A percentile compares a stretch with the other conserved stretches of the same genome.
phyloP scores from a whole-genome alignment of 805 yeast species.

The Allodekkera sacchari region DNA sequence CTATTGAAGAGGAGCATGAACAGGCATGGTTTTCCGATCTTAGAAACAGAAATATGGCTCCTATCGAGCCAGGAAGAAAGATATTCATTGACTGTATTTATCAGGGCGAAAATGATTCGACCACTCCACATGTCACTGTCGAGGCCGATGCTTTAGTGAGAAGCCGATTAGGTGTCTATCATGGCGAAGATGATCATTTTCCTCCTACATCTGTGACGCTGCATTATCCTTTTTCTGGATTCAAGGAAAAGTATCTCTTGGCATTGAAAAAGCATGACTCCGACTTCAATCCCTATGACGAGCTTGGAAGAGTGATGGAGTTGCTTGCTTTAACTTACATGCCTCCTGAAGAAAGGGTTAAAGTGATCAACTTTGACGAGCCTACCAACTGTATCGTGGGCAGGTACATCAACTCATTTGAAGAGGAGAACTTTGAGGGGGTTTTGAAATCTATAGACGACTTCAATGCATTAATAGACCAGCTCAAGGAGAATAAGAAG shows the following conservation, averaged over 20 bases:
- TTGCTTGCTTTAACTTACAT: slow-evolving; percentile 30
- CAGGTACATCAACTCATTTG: slow-evolving; percentile 27
- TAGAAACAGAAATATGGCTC: slow-evolving; percentile 6
- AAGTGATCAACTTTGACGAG: slow-evolving; percentile 26
- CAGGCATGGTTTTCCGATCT: slow-evolving; percentile 7
- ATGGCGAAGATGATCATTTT: slow-evolving; percentile 20
- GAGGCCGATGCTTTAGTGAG: slow-evolving; percentile 15
- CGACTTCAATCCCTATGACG: slow-evolving; percentile 52
- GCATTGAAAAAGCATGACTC: slow-evolving; percentile 46
- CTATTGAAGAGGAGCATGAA: slow-evolving; percentile 11
- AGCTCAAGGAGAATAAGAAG: slow-evolving; percentile 26
- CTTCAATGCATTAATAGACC: slow-evolving; percentile 34
- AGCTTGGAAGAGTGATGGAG: slow-evolving; percentile 46
- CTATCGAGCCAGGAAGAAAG: slow-evolving; percentile 9
- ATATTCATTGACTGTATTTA: slow-evolving; percentile 15
- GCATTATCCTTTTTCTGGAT: slow-evolving; percentile 34
- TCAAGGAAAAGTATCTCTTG: slow-evolving; percentile 41
- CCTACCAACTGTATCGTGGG: slow-evolving; percentile 33
- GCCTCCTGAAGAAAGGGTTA: slow-evolving; percentile 26
- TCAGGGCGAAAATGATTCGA: slow-evolving; percentile 13
- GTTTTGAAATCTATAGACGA: slow-evolving; percentile 24
- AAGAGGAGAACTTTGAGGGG: slow-evolving; percentile 9
- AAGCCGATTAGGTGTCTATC: slow-evolving; percentile 16
- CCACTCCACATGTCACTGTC: slow-evolving; percentile 10
- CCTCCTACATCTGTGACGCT: slow-evolving; percentile 19